Conservation (phyloP, 768 basidiomycete species). For the Pleurotus djamor region DNA sequence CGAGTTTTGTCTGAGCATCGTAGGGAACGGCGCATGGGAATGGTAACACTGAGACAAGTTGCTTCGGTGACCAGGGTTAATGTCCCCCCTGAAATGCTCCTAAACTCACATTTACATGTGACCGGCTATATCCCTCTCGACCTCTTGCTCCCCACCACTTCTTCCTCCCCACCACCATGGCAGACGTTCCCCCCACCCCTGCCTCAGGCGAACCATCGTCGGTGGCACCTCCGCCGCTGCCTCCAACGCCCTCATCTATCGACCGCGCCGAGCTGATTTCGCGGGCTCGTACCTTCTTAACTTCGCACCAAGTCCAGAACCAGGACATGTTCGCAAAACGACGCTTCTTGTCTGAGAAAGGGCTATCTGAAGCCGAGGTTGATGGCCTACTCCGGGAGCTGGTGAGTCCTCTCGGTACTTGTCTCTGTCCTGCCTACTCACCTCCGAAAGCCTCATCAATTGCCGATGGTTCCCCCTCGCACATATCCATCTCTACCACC, state of each 20-base stretch:
- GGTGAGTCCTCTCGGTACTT: conserved; percentile 34
- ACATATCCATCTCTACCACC: conserved; percentile 72
- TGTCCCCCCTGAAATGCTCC: too few species aligned
- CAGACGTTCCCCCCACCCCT: too few species aligned
- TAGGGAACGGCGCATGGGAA: background rate
- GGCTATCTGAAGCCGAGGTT: conserved; percentile 60
- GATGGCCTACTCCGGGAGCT: conserved; percentile 52
- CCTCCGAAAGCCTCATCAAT: conserved; percentile 24
- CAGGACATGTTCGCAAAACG: conserved; percentile 59
- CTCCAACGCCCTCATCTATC: too few species aligned
- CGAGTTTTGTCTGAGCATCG: background rate
- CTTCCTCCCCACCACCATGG: too few species aligned
- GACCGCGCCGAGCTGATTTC: conserved; percentile 43
- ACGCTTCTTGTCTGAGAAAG: conserved; percentile 69
- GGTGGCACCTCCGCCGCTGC: too few species aligned
- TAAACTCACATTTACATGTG: too few species aligned
- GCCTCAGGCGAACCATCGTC: too few species aligned
- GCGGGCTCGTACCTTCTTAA: conserved; percentile 63
- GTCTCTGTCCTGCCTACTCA: background rate
- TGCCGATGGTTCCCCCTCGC: conserved; percentile 64
- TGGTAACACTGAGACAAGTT: background rate
- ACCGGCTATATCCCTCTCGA: too few species aligned
- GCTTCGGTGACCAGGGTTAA: too few species aligned
- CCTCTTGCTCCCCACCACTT: too few species aligned
- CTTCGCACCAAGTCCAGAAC: conserved; percentile 59